Base-by-base conservation (phyloP, 2,329 filamentous ascomycete species). In the Aspergillus pseudoviridinutans region DNA sequence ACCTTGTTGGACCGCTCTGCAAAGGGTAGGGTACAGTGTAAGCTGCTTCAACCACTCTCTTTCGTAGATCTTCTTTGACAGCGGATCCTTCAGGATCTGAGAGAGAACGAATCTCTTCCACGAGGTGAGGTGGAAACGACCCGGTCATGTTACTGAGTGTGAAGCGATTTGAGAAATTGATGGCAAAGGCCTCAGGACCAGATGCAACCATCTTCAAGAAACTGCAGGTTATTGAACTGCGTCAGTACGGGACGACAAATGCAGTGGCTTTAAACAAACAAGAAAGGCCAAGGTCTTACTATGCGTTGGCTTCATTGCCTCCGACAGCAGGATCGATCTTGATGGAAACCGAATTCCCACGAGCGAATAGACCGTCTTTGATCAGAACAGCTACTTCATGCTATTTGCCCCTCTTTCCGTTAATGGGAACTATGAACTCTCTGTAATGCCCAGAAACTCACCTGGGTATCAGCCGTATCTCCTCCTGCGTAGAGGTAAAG, bases 131-230 rank as follows among this genome's bases (percentile, higher is more conserved):
- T 1, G 79, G 73, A 65, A 87, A 87, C 4, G 74, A 74, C 41
- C 86, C 86, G 2, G 81, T 86, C 86, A 89, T 88, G 63, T 80
- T 81, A 10, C 77, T 78, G 53, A 89, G 75, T n/a, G 82, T 80
- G 73, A 90, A 90, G 60, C 86, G 85, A 51, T 76, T 65, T 10
- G 86, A 88, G 68, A 80, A 88, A 65, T 83, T 85, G 56, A 79
- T 82, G 22, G 85, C 75, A 3, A 79, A 80, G 32, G 81, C 81
- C n/a, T 79, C 78, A 20, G 78, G 76, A 4, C 79, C 80, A 6
- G 78, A 78, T 17, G 84, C 82, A 56, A 83, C 74, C 70, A 89
- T 85, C 61, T 82, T 81, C 17, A 86, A 70, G 69, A 85, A 87
- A 71, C 82, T 85, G 62, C 49, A 46, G 4, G 27, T 46, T 24